Evolutionary conservation across 192 early-diverging fungal species (phyloP).

Genomic region (Dissophora ornata): DNA sequence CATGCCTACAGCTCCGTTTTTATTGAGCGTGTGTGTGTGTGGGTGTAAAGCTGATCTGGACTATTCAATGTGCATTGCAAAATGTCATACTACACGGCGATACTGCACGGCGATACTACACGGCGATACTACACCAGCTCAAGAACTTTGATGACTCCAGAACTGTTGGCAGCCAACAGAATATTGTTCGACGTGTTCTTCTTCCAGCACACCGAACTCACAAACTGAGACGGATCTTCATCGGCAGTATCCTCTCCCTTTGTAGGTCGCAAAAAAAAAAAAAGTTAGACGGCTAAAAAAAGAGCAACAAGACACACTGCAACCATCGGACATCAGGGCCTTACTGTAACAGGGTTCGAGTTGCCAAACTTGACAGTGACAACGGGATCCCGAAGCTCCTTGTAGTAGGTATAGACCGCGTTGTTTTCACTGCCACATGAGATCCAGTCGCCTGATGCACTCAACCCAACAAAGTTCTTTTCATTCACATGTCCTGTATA

Average conservation of each 20-base stretch:
- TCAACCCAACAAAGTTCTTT: conserved; percentile 97
- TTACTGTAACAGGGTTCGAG: conserved; percentile 75
- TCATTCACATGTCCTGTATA: conserved; percentile 92
- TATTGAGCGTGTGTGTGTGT: too few species aligned
- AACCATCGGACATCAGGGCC: conserved; percentile 4
- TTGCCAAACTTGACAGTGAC: conserved; percentile 83
- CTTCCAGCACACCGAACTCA: conserved; percentile 95
- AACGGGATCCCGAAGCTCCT: conserved; percentile 76
- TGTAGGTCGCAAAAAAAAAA: background rate
- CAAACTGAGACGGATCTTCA: conserved; percentile 80
- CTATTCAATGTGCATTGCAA: background rate
- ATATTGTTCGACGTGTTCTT: conserved; percentile 71
- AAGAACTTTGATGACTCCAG: conserved; percentile 88
- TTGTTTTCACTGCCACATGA: conserved; percentile 95
- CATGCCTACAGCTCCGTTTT: too few species aligned
- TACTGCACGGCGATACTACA: background rate
- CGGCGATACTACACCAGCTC: conserved; percentile 65
- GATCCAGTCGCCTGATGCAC: conserved; percentile 86
- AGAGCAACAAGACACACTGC: background rate
- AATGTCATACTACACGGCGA: background rate
- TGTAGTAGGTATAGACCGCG: conserved; percentile 87
- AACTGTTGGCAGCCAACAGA: conserved; percentile 88
- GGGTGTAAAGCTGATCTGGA: too few species aligned
- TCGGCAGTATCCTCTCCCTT: conserved; percentile 67
- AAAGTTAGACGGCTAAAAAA: conserved; percentile 10